Base-by-base conservation (phyloP, 2,329 filamentous ascomycete genomes). In the Furcasterigmium sp. region DNA sequence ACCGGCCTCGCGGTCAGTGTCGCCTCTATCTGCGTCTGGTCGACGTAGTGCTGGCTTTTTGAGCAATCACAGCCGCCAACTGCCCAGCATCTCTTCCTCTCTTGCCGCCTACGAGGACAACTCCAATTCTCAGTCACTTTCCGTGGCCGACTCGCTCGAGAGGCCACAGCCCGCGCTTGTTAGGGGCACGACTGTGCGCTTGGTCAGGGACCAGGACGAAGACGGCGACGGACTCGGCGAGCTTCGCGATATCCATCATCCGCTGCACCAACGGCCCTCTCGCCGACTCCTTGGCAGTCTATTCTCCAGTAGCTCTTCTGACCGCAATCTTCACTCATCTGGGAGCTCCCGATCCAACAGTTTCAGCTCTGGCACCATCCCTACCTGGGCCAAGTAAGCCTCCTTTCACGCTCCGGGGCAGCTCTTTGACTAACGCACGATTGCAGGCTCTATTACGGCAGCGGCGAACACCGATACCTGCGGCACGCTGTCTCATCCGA, bases 371-470 rank as follows among this genome's bases (percentile, higher is more conserved):
- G 54, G 62, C 18, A 58, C 67, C 3, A 64, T 81, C 34, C 77
- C 78, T 11, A 56, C 68, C 8, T 82, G 78, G 78, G 78, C 76
- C 21, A 69, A 61, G 69, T 74, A 60, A 56, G 62, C 34, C 38
- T 19, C 19, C 3, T 13, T 18, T 23, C 17, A 30, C 9, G 9
- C 13, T 21, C 32, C 15, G 18, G n/a, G 8, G 2, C 15, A 29
- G 8, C 15, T 5, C 23, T 37, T 37, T 29, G 9, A 37, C 18
- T 3, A 23, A 15, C 21, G 52, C 56, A 43, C 53, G 23, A 36
- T 26, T 10, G 28, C 32, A 80, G 73, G 51, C 65, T 87, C 14
- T 90, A 89, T 62, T 90, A 90, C 58, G 79, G 80, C 28, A 81
- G 79, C 42, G 81, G 82, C 40, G 82, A 78, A 59, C 73, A 70